These are phyloP conservation scores for Colletotrichum sp. DNA, from an alignment of 2,329 filamentous ascomycete species.

Conservation along the genomic window DNA sequence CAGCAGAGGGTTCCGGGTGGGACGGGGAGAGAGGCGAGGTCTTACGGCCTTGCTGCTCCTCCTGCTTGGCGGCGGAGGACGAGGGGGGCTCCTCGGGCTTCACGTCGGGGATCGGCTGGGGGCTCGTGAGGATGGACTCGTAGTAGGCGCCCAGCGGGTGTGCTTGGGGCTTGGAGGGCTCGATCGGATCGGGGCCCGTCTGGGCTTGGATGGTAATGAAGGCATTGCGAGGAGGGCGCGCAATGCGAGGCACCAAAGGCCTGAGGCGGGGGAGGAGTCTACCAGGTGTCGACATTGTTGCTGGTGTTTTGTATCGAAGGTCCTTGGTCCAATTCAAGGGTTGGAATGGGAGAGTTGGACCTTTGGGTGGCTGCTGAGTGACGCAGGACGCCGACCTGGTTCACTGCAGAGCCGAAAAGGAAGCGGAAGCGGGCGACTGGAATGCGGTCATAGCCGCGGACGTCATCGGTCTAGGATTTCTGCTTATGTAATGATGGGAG, in stretches of 20 bases:
- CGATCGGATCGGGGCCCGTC: conserved; percentile 28
- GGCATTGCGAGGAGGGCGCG: conserved; percentile 29
- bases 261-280: conserved; percentile 35
- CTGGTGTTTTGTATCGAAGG: not conserved
- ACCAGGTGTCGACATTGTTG: conserved; percentile 35
- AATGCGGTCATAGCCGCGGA: conserved; percentile 29
- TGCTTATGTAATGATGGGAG: not conserved
- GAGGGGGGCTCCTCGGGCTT: conserved; percentile 51
- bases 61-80: conserved; percentile 34
- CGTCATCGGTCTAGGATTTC: conserved; percentile 32
- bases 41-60: conserved; percentile 26
- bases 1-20: conserved; percentile 22
- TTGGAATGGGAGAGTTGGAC: not conserved
- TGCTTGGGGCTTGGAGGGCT: conserved; percentile 40
- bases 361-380: conserved; percentile 3
- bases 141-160: conserved; percentile 63
- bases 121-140: conserved; percentile 56
- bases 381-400: not conserved
- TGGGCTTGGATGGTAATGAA: conserved; percentile 31
- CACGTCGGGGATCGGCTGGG: conserved; percentile 41
- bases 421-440: not conserved
- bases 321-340: not conserved
- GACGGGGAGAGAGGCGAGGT: conserved; percentile 21
- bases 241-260: conserved; percentile 27
- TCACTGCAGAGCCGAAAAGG: conserved; percentile 7